These are phyloP conservation scores for Tuber microsphaerosporum DNA, from an alignment of 495 filamentous ascomycete species.

Conservation along the genomic window DNA sequence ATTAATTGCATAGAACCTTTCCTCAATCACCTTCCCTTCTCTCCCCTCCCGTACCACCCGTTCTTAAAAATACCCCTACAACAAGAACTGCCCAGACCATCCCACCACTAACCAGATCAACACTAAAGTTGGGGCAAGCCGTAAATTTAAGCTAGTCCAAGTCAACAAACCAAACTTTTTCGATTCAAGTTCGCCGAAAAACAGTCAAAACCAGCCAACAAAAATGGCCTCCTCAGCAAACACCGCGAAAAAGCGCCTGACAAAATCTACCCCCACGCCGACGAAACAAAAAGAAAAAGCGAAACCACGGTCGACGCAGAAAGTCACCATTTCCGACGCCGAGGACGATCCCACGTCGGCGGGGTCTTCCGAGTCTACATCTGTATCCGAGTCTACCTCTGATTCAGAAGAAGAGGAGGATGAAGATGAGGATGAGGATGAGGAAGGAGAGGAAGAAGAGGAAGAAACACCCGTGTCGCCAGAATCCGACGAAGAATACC, in stretches of 20 bases:
- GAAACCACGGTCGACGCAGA: background rate
- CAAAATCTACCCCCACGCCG: background rate
- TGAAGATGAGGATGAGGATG: background rate
- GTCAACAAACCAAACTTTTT: background rate
- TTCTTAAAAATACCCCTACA: background rate
- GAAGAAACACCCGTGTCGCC: background rate
- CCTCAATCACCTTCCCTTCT: background rate
- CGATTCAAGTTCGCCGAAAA: background rate
- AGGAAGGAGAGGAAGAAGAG: background rate
- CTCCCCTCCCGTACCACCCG: background rate
- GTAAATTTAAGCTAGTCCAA: background rate
- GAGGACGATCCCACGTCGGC: background rate
- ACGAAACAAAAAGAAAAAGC: background rate
- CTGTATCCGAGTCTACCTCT: background rate
- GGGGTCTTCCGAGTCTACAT: background rate
- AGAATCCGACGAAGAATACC: conserved; percentile 9
- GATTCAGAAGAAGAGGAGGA: conserved; percentile 3
- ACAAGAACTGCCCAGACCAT: background rate
- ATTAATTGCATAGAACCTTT: background rate
- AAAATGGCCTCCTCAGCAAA: conserved; percentile 4
- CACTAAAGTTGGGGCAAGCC: no score
- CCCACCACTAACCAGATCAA: background rate
- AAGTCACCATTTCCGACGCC: background rate
- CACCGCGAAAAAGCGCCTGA: background rate
- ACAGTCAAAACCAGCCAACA: background rate